Conservation (phyloP, 2,329 filamentous ascomycete species). For the Hypoxylon sp. region DNA sequence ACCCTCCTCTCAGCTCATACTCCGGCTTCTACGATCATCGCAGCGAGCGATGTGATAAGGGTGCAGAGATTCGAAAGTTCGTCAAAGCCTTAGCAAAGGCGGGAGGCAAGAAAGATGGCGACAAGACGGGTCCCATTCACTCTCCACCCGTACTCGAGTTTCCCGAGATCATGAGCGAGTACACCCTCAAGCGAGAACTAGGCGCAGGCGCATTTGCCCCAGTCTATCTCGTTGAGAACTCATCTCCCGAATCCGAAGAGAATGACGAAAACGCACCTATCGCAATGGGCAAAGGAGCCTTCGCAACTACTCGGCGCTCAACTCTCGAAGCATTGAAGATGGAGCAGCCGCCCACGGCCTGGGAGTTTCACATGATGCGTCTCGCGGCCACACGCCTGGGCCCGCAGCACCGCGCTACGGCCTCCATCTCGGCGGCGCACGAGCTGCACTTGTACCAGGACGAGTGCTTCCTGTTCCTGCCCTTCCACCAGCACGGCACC, state of each 20-base stretch:
- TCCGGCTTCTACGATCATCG: conserved; percentile 83
- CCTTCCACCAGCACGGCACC: conserved; percentile 90
- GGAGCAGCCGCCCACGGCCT: conserved; percentile 87
- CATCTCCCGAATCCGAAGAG: conserved; percentile 63
- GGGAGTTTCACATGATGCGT: conserved; percentile 98
- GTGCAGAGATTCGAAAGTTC: conserved; percentile 84
- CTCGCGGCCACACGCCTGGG: conserved; percentile 82
- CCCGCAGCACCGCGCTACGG: conserved; percentile 75
- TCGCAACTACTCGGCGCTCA: conserved; percentile 68
- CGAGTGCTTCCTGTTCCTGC: conserved; percentile 89
- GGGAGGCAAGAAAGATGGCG: conserved; percentile 64
- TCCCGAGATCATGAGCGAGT: conserved; percentile 72
- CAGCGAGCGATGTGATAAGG: conserved; percentile 72
- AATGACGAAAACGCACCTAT: conserved; percentile 53
- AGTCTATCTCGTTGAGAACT: conserved; percentile 89
- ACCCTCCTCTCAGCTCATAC: conserved; percentile 80
- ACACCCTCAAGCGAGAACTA: conserved; percentile 85
- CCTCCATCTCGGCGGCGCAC: conserved; percentile 85
- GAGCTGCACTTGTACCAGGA: conserved; percentile 93
- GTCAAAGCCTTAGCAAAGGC: conserved; percentile 75
- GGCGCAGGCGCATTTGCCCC: conserved; percentile 95
- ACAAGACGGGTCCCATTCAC: conserved; percentile 71
- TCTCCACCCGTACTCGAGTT: conserved; percentile 77
- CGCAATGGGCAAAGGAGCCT: conserved; percentile 73
- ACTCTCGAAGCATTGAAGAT: conserved; percentile 90